phyloP scores from a whole-genome alignment of 352 stramenopile genomes.

The Pythium graminicola region DNA sequence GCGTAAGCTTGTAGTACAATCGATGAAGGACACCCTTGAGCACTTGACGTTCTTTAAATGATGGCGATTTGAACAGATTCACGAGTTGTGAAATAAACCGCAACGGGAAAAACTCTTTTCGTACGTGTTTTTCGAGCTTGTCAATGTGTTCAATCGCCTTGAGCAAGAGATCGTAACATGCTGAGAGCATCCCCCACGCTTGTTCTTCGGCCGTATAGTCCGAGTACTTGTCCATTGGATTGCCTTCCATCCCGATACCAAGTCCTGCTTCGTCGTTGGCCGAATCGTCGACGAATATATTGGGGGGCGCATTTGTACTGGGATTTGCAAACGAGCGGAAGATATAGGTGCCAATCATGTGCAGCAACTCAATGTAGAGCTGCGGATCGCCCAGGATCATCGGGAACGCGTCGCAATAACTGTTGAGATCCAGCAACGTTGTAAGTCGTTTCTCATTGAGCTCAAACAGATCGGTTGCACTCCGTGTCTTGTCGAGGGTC shows the following conservation, averaged over 20 bases:
- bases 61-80: slow-evolving; percentile 82
- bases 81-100: slow-evolving; percentile 78
- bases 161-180: slow-evolving; percentile 75
- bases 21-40: slow-evolving; percentile 82
- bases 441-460: slow-evolving; percentile 78
- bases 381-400: slow-evolving; percentile 77
- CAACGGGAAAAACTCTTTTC: slow-evolving; percentile 80
- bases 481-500: slow-evolving; percentile 37
- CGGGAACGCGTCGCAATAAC: slow-evolving; percentile 76
- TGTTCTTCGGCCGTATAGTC: slow-evolving; percentile 81
- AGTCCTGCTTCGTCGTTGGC: slow-evolving; percentile 39
- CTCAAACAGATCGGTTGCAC: slow-evolving; percentile 65
- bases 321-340: slow-evolving; percentile 68
- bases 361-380: slow-evolving; percentile 73
- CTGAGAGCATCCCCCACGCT: slow-evolving; percentile 70
- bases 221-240: slow-evolving; percentile 79
- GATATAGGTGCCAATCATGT: slow-evolving; percentile 76
- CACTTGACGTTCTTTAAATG: slow-evolving; percentile 80
- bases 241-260: slow-evolving; percentile 32
- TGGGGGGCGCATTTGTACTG: slow-evolving; percentile 44
- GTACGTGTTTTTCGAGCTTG: slow-evolving; percentile 83
- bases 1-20: slow-evolving; percentile 88
- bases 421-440: slow-evolving; percentile 79
- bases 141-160: slow-evolving; percentile 86
- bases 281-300: slow-evolving; percentile 82